These are phyloP conservation scores for Colletotrichum lentis DNA, from an alignment of 2,329 filamentous ascomycete genomes.

Conservation along the genomic window DNA sequence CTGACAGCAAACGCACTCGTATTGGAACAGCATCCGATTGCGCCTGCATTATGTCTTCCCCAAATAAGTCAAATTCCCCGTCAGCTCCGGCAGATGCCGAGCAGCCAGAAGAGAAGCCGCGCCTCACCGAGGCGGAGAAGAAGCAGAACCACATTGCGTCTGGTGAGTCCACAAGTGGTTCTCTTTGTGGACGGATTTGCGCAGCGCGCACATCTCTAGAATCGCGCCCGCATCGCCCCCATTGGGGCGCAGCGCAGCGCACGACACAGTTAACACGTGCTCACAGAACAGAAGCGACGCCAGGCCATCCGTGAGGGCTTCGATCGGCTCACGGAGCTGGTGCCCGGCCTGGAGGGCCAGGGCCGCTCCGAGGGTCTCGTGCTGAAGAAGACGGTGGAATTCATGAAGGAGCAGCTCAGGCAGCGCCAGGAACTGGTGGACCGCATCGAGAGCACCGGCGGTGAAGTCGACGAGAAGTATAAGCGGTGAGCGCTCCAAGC, in stretches of 20 bases:
- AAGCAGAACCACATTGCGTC: conserved; percentile 65
- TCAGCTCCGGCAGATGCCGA: conserved; percentile 28
- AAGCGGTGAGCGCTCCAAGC: conserved; percentile 51
- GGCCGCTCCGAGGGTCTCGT: conserved; percentile 86
- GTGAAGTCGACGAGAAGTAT: conserved; percentile 59
- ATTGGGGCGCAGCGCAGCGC: conserved; percentile 20
- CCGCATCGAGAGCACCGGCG: conserved; percentile 66
- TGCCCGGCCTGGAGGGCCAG: conserved; percentile 83
- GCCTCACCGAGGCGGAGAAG: conserved; percentile 63
- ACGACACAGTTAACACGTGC: conserved; percentile 38
- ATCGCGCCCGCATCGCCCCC: conserved; percentile 7
- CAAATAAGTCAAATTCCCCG: conserved; percentile 37
- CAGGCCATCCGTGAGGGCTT: conserved; percentile 82
- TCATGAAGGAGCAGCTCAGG: conserved; percentile 67
- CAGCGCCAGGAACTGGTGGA: conserved; percentile 66
- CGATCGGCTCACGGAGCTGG: conserved; percentile 79
- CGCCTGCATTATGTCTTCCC: conserved; percentile 34
- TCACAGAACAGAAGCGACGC: conserved; percentile 56
- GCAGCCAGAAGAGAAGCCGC: conserved; percentile 57
- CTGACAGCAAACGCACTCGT: not conserved
- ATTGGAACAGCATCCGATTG: not conserved
- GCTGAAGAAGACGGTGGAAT: conserved; percentile 74
- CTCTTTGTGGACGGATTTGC: not conserved
- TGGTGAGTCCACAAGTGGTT: conserved; percentile 49
- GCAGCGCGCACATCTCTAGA: not conserved